Evolutionary conservation across 495 filamentous ascomycete genomes (phyloP).

Genomic region (Talaromyces adpressus): DNA sequence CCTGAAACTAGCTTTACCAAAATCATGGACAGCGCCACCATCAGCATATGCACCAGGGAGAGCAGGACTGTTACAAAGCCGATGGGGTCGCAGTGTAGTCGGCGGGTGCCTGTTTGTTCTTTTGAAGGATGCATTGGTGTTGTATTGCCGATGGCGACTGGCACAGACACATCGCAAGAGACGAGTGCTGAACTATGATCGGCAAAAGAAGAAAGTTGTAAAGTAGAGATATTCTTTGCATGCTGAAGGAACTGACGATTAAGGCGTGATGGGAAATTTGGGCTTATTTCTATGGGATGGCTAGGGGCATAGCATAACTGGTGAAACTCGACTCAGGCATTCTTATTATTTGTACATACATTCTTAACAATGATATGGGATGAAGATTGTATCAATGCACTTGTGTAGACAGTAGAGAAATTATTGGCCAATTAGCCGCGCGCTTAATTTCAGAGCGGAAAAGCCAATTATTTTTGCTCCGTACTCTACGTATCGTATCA

Average conservation of each 20-base stretch:
- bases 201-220: slow-evolving; percentile 27
- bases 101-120: slow-evolving; percentile 77
- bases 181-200: slow-evolving; percentile 60
- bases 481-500: neutral
- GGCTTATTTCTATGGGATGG: neutral
- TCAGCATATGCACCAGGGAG: slow-evolving; percentile 28
- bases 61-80: slow-evolving; percentile 60
- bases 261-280: neutral
- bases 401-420: neutral
- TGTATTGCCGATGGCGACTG: slow-evolving; percentile 68
- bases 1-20: slow-evolving; percentile 54
- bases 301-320: neutral
- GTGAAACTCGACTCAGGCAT: neutral
- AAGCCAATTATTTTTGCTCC: slow-evolving; percentile 1
- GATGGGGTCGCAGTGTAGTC: slow-evolving; percentile 72
- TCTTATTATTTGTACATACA: neutral
- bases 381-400: neutral
- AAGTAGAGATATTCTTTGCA: slow-evolving; percentile 4
- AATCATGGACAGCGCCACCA: slow-evolving; percentile 50
- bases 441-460: neutral
- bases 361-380: neutral
- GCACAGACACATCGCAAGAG: slow-evolving; percentile 61
- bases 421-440: neutral
- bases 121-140: slow-evolving; percentile 63
- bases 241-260: neutral